phyloP scores from a whole-genome alignment of 805 yeast genomes.

The Pichia sporocuriosa region DNA sequence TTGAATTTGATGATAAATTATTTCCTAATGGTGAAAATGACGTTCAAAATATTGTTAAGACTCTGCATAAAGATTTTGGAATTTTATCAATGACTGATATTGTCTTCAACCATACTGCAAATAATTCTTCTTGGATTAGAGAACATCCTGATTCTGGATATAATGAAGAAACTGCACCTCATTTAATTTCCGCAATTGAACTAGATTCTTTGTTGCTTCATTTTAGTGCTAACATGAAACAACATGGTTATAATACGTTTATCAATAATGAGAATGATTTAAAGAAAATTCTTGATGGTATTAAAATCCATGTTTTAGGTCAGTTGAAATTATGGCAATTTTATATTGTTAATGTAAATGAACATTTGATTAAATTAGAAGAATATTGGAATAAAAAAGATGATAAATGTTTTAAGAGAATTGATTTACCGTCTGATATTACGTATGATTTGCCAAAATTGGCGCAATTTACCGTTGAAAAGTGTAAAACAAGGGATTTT shows the following conservation, averaged over 20 bases:
- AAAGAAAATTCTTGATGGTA: constrained; percentile 54
- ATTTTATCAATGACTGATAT: constrained; percentile 83
- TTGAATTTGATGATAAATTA: constrained; percentile 59
- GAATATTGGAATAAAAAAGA: constrained; percentile 27
- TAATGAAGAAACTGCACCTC: constrained; percentile 82
- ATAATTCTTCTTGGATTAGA: constrained; percentile 78
- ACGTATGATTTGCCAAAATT: constrained; percentile 41
- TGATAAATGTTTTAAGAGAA: constrained; percentile 12
- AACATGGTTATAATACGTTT: constrained; percentile 55
- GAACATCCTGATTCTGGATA: constrained; percentile 91
- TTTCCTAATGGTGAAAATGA: constrained; percentile 51
- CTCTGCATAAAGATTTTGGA: constrained; percentile 47
- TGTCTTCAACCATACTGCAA: constrained; percentile 92
- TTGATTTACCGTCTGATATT: constrained; percentile 39
- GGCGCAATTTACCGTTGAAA: constrained; percentile 41
- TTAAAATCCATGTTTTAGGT: constrained; percentile 61
- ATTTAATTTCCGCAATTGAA: constrained; percentile 75
- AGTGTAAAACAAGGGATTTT: constrained; percentile 35
- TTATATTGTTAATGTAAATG: constrained; percentile 60
- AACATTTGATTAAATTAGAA: constrained; percentile 35
- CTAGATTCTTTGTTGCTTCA: constrained; percentile 63
- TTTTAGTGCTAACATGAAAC: constrained; percentile 52
- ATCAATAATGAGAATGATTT: constrained; percentile 50
- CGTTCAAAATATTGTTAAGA: constrained; percentile 43
- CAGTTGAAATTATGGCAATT: constrained; percentile 78